A percentile compares a stretch with the other conserved stretches of the same genome.
Conservation (phyloP, 2,329 filamentous ascomycete species). For the Onygenales sp. region DNA sequence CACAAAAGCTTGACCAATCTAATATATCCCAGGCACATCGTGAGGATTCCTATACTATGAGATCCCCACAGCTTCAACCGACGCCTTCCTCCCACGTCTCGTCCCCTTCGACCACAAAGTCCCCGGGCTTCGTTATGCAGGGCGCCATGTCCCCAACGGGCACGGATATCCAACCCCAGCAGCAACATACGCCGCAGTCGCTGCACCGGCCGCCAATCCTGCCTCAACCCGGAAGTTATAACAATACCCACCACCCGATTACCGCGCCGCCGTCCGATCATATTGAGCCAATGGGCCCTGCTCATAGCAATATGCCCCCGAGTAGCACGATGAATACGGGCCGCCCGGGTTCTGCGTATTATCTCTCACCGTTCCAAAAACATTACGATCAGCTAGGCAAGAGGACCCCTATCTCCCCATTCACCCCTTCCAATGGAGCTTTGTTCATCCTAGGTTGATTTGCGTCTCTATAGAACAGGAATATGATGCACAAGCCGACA, state of each 20-base stretch:
- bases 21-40: slow-evolving; percentile 40
- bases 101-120: slow-evolving; percentile 54
- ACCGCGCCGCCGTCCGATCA: slow-evolving; percentile 29
- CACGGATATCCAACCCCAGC: slow-evolving; percentile 45
- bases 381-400: slow-evolving; percentile 95
- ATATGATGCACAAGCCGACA: slow-evolving; percentile 82
- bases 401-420: slow-evolving; percentile 46
- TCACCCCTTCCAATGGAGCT: slow-evolving; percentile 41
- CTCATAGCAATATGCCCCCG: background rate
- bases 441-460: slow-evolving; percentile 61
- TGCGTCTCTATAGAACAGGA: slow-evolving; percentile 74
- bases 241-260: slow-evolving; percentile 24
- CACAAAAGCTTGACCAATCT: slow-evolving; percentile 52
- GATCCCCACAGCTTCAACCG: slow-evolving; percentile 66
- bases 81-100: slow-evolving; percentile 72
- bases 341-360: slow-evolving; percentile 50
- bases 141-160: slow-evolving; percentile 53
- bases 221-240: slow-evolving; percentile 26
- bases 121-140: slow-evolving; percentile 52
- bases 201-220: slow-evolving; percentile 36
- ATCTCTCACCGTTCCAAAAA: slow-evolving; percentile 80
- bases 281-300: slow-evolving; percentile 17
- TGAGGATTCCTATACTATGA: slow-evolving; percentile 29
- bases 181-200: slow-evolving; percentile 31
- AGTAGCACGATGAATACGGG: slow-evolving; percentile 6